These are phyloP conservation scores for Trametes sp. DNA, from an alignment of 1,284 basidiomycete genomes.

Conservation along the genomic window DNA sequence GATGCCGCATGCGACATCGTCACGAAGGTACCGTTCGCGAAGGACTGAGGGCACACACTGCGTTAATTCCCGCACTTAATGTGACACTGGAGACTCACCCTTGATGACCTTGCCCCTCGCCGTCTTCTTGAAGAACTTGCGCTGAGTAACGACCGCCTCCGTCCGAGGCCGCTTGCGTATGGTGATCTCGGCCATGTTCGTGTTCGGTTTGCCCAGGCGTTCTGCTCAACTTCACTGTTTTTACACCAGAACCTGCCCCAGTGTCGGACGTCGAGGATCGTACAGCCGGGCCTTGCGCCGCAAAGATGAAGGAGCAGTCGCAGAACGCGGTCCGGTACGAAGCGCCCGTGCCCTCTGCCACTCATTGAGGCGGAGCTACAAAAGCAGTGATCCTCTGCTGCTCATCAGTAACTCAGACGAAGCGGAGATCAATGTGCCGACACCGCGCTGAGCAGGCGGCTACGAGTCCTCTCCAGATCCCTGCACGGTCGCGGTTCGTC, in stretches of 20 bases:
- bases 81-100: conserved; percentile 53
- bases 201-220: neutral
- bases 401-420: too few species aligned
- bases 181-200: conserved; percentile 67
- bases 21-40: conserved; percentile 93
- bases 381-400: too few species aligned
- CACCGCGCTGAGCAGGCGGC: too few species aligned
- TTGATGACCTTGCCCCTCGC: conserved; percentile 94
- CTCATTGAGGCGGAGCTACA: neutral
- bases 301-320: neutral
- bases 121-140: conserved; percentile 96
- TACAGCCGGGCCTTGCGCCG: neutral
- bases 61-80: conserved; percentile 16
- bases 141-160: conserved; percentile 81
- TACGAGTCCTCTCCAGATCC: too few species aligned
- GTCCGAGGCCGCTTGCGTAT: conserved; percentile 79
- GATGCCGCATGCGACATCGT: conserved; percentile 94
- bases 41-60: conserved; percentile 61
- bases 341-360: neutral
- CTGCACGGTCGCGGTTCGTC: too few species aligned
- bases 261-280: too few species aligned
- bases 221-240: too few species aligned
- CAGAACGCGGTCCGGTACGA: conserved; percentile 1
- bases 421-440: too few species aligned
- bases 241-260: neutral